Conservation (phyloP, 2,329 filamentous ascomycete species). For the Taxawa tesnikishii region DNA sequence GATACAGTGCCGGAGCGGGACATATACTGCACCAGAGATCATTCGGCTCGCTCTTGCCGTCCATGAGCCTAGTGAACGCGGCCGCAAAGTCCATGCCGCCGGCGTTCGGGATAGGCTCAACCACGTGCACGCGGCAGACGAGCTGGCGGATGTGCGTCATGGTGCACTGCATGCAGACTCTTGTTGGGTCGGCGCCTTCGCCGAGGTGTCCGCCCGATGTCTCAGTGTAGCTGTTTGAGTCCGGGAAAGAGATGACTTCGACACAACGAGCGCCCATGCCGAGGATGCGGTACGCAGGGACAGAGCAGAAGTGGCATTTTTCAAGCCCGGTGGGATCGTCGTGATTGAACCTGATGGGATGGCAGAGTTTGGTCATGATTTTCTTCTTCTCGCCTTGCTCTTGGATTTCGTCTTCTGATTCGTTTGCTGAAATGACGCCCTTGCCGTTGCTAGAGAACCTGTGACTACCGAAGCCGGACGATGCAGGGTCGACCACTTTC, state of each 20-base stretch:
- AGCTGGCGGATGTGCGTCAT: conserved; percentile 20
- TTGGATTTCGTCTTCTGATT: neutral
- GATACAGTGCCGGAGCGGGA: conserved; percentile 23
- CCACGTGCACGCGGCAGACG: conserved; percentile 20
- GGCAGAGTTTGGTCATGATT: conserved; percentile 25
- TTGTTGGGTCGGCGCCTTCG: conserved; percentile 17
- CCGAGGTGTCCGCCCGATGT: conserved; percentile 14
- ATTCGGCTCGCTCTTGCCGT: conserved; percentile 3
- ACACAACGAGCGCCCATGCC: conserved; percentile 77
- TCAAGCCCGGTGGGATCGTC: conserved; percentile 8
- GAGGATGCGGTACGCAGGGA: conserved; percentile 83
- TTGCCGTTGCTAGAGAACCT: too few relatives aligned
- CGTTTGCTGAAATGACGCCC: too few relatives aligned
- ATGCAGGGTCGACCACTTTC: too few relatives aligned
- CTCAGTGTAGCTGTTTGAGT: neutral
- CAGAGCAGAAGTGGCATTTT: conserved; percentile 33
- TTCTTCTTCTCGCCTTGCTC: conserved; percentile 5
- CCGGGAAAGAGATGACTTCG: conserved; percentile 33
- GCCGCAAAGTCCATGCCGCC: conserved; percentile 11
- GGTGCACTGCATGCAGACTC: conserved; percentile 27
- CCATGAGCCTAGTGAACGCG: conserved; percentile 14
- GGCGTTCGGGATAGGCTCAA: conserved; percentile 15
- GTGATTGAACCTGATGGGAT: conserved; percentile 27
- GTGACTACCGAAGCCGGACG: too few relatives aligned
- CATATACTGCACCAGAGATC: conserved; percentile 30